Conservation (phyloP, 805 yeast genomes). For the Lachancea waltii region DNA sequence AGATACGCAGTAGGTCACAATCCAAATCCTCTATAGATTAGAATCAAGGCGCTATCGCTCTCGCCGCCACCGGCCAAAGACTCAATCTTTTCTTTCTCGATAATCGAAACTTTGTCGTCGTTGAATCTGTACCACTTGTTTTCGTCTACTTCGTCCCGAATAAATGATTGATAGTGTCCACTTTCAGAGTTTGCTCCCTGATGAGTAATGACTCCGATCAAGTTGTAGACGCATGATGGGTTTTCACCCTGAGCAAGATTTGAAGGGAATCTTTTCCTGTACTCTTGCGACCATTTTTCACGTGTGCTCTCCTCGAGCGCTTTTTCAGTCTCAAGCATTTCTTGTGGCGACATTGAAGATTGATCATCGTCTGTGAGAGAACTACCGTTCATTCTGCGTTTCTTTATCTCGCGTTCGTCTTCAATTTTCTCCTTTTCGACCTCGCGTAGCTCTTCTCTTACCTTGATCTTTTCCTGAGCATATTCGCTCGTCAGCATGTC, state of each 20-base stretch:
- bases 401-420: slow-evolving; percentile 65
- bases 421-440: slow-evolving; percentile 71
- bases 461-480: slow-evolving; percentile 55
- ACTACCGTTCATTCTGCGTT: slow-evolving; percentile 33
- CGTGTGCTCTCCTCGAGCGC: slow-evolving; percentile 39
- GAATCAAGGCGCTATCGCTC: slow-evolving; percentile 87
- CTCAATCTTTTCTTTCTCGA: slow-evolving; percentile 78
- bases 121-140: slow-evolving; percentile 91
- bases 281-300: slow-evolving; percentile 46
- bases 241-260: slow-evolving; percentile 58
- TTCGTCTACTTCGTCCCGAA: slow-evolving; percentile 65
- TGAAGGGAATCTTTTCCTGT: slow-evolving; percentile 40
- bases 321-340: slow-evolving; percentile 49
- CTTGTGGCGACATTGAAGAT: slow-evolving; percentile 39
- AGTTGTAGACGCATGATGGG: slow-evolving; percentile 81
- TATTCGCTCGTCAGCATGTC: slow-evolving; percentile 81
- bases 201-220: slow-evolving; percentile 81
- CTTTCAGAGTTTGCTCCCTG: slow-evolving; percentile 94
- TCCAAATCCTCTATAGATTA: slow-evolving; percentile 80
- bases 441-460: slow-evolving; percentile 70
- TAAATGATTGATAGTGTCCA: slow-evolving; percentile 93
- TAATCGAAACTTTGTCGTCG: slow-evolving; percentile 78
- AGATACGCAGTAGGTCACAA: too few relatives aligned
- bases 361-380: slow-evolving; percentile 12
- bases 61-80: slow-evolving; percentile 95